Conservation (phyloP, 257 asterid species). For the Salvia splendens region DNA sequence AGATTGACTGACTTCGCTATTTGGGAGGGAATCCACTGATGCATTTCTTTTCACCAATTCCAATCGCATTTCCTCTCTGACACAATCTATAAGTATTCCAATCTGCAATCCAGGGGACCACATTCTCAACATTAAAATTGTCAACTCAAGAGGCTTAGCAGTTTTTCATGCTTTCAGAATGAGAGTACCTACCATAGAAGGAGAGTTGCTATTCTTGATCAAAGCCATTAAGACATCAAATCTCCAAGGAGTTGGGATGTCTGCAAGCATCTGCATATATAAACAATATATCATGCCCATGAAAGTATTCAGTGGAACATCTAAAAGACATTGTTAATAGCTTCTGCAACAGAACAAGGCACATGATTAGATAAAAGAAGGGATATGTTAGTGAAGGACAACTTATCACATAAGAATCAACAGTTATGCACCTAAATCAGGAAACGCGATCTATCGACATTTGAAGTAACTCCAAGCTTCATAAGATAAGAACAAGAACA, state of each 20-base stretch:
- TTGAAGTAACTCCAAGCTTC: slow-evolving; percentile 20
- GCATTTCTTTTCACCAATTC: slow-evolving; percentile 43
- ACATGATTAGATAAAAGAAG: too few relatives aligned
- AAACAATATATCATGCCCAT: slow-evolving; percentile 26
- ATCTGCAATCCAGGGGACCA: slow-evolving; percentile 40
- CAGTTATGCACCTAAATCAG: slow-evolving; percentile 11
- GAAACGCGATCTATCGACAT: neutral
- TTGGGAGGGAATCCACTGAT: slow-evolving; percentile 29
- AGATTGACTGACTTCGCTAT: slow-evolving; percentile 30
- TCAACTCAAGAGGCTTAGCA: slow-evolving; percentile 15
- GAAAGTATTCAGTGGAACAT: neutral
- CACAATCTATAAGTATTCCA: slow-evolving; percentile 71
- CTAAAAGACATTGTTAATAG: slow-evolving; percentile 7
- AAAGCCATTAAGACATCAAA: slow-evolving; percentile 71
- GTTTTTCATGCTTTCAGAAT: slow-evolving; percentile 21
- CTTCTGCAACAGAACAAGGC: slow-evolving; percentile 20
- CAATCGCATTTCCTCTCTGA: slow-evolving; percentile 65
- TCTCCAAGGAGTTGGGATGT: slow-evolving; percentile 68
- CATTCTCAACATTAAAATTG: slow-evolving; percentile 5
- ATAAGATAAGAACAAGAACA: neutral
- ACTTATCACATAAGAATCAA: neutral
- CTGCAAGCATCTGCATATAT: slow-evolving; percentile 65
- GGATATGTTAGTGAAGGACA: too few relatives aligned
- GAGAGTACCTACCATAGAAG: slow-evolving; percentile 71
- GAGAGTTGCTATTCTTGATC: slow-evolving; percentile 64